Evolutionary conservation across 2,329 filamentous ascomycete species (phyloP), one percentile per base, ranked within the genome.

Genomic region (Fonsecaea monophora): DNA sequence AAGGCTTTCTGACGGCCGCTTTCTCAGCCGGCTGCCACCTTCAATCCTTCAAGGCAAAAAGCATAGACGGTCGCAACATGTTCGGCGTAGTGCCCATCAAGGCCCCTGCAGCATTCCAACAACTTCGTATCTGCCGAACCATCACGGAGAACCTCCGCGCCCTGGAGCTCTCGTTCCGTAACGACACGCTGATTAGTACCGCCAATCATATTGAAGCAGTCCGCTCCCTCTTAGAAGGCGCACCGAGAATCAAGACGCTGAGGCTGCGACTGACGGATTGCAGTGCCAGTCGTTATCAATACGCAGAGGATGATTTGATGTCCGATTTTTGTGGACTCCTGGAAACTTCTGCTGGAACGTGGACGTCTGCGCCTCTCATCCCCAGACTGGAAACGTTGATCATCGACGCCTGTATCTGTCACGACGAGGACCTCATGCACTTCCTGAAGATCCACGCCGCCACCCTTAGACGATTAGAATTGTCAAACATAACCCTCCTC

Each of bases 401-500:
- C 18, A 58, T 71, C 38, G 64, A 70, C 3, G 64, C 62, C 13
- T 70, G 67, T 48, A 62, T 70, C 45, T 68, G 69, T 55, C 66
- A 69, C 21, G 64, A 69, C 15, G 64, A 69, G 38, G 69, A 71
- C 12, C 53, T 71, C 3, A 60, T 71, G 30, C 69, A 71, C 42
- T 70, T 71, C 38, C 58, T 71, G 8, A 68, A 55, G 48, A 60
- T 71, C 21, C 69, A 71, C 53, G 45, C 67, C 9, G 40, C 63
- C 9, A 70, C 67, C n/a, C 54, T 71, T 2, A 65, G 68, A 38
- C 45, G 54, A 6, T 45, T 71, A 35, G 59, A 69, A 32, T 57
- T 71, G 34, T 69, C 69, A 2, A 67, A 71, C 45, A 67, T 71
- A 45, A 66, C 69, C 8, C 60, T 71, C 12, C 63, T 71, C 8